Conservation (phyloP, 495 filamentous ascomycete species). For the Trichoderma orchidacearum region DNA sequence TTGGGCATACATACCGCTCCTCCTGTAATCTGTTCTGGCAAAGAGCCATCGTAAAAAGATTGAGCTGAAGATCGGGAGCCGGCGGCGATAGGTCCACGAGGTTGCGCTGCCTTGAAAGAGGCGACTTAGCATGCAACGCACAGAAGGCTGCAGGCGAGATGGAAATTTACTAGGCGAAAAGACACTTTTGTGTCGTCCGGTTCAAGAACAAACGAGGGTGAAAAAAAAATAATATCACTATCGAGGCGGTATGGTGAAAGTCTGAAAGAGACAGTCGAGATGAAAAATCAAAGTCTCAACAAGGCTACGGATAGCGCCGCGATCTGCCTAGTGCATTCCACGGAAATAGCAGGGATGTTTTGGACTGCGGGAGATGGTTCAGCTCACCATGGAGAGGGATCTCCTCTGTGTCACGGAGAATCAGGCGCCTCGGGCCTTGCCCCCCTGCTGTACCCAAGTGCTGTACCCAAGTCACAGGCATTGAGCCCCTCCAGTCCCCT, state of each 20-base stretch:
- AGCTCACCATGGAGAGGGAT: too few species aligned
- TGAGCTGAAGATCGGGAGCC: conserved; percentile 4
- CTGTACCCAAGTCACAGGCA: neutral
- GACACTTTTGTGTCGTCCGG: neutral
- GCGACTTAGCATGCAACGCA: neutral
- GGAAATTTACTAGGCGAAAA: neutral
- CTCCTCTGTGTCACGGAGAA: too few species aligned
- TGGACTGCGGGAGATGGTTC: too few species aligned
- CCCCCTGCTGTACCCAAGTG: too few species aligned
- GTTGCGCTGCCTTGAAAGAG: neutral
- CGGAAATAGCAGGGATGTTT: neutral
- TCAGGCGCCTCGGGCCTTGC: too few species aligned
- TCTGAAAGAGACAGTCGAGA: neutral
- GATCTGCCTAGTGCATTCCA: neutral
- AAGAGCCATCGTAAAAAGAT: conserved; percentile 52
- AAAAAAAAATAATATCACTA: neutral
- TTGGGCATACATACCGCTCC: conserved; percentile 53
- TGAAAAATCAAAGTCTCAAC: neutral
- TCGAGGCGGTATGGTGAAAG: neutral
- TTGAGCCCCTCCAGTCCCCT: neutral
- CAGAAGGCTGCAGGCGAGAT: neutral
- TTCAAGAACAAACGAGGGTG: neutral
- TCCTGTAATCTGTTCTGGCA: conserved; percentile 82
- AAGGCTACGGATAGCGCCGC: neutral
- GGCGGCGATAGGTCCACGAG: neutral